Evolutionary conservation across 1,139 yeast species (phyloP).

Genomic region (Blastobotrys apis): DNA sequence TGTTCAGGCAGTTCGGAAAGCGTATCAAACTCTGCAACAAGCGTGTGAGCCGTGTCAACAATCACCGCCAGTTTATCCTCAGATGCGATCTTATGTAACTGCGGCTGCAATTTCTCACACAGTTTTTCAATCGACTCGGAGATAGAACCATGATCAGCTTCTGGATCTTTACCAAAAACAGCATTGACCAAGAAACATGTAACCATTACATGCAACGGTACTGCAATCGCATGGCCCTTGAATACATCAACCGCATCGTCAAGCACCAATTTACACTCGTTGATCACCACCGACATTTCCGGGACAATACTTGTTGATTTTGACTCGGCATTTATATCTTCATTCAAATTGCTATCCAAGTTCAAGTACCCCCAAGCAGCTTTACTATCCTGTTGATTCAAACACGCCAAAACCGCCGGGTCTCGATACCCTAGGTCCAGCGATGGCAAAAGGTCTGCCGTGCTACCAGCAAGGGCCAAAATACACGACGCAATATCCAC

Average conservation of each 20-base stretch:
- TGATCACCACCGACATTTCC: background rate
- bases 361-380: background rate
- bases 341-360: too few species aligned
- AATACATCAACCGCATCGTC: background rate
- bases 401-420: background rate
- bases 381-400: background rate
- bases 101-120: background rate
- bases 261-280: background rate
- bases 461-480: background rate
- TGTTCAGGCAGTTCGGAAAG: background rate
- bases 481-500: slow-evolving; percentile 1
- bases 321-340: too few species aligned
- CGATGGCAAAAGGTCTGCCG: background rate
- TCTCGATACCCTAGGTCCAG: background rate
- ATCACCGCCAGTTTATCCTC: background rate
- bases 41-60: background rate
- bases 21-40: background rate
- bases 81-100: background rate
- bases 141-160: background rate
- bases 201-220: background rate
- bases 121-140: background rate
- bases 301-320: background rate
- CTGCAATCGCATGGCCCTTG: background rate
- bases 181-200: background rate
- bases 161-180: background rate